A percentile compares a stretch with the other conserved stretches of the same genome.
phyloP scores from a whole-genome alignment of 2,329 filamentous ascomycete genomes.

The Colletotrichum musicola region DNA sequence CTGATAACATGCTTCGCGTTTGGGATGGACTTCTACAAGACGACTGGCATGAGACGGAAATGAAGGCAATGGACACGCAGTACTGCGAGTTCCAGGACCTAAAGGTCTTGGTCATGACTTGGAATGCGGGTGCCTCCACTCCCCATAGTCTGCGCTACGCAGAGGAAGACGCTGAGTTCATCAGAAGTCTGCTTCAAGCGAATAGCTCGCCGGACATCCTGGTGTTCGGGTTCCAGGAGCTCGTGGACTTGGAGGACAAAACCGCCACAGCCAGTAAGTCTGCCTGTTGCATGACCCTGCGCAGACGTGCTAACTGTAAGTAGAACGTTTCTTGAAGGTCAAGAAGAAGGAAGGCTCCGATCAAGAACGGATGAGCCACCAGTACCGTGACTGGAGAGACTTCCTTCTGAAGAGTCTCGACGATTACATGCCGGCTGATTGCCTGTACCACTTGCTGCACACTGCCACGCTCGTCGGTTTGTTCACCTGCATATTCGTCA shows the following conservation, averaged over 20 bases:
- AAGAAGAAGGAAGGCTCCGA: constrained; percentile 87
- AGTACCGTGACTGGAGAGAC: constrained; percentile 97
- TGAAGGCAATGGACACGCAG: constrained; percentile 85
- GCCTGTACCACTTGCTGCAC: constrained; percentile 87
- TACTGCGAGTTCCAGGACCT: constrained; percentile 90
- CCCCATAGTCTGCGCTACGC: constrained; percentile 82
- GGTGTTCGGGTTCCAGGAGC: constrained; percentile 96
- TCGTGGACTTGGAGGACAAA: constrained; percentile 98
- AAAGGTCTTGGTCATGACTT: constrained; percentile 85
- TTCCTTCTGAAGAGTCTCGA: constrained; percentile 86
- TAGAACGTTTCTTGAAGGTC: constrained; percentile 87
- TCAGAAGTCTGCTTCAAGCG: constrained; percentile 82
- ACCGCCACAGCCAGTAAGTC: constrained; percentile 89
- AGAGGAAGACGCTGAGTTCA: constrained; percentile 79
- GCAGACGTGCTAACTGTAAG: constrained; percentile 44
- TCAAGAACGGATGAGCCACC: constrained; percentile 94
- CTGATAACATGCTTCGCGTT: constrained; percentile 83
- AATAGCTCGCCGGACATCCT: constrained; percentile 88
- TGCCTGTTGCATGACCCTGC: background rate
- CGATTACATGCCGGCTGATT: constrained; percentile 81
- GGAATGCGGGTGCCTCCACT: constrained; percentile 98
- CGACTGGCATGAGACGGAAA: constrained; percentile 91
- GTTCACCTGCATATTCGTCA: constrained; percentile 96
- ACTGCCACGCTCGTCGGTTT: constrained; percentile 92
- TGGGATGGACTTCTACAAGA: constrained; percentile 96